phyloP scores from a whole-genome alignment of 768 basidiomycete species.

The Strobilomyces confusus region DNA sequence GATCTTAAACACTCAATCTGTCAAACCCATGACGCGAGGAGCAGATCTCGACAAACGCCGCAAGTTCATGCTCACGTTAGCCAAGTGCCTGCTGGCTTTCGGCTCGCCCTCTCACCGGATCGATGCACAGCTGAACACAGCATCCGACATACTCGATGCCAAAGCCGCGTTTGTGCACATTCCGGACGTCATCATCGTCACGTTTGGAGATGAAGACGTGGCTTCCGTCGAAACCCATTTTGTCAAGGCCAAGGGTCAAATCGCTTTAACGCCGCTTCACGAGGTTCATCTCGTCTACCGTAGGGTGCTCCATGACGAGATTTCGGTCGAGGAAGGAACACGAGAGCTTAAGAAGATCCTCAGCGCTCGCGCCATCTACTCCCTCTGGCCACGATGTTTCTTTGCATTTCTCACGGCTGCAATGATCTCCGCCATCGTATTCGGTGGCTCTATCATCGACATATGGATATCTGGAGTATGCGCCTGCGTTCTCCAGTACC shows the following conservation, averaged over 20 bases:
- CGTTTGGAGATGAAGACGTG: constrained; percentile 73
- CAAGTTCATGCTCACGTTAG: constrained; percentile 81
- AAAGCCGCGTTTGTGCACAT: constrained; percentile 83
- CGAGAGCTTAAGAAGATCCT: constrained; percentile 63
- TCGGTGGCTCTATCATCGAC: constrained; percentile 77
- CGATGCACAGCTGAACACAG: constrained; percentile 81
- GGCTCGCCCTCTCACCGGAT: constrained; percentile 94
- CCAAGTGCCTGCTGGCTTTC: constrained; percentile 84
- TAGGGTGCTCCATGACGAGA: constrained; percentile 79
- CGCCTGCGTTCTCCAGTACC: constrained; percentile 67
- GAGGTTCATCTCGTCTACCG: constrained; percentile 82
- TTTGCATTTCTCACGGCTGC: constrained; percentile 76
- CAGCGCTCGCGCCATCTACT: constrained; percentile 62
- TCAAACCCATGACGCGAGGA: neutral
- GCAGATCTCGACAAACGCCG: constrained; percentile 47
- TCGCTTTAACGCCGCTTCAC: constrained; percentile 80
- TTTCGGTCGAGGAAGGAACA: constrained; percentile 69
- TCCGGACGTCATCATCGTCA: constrained; percentile 73
- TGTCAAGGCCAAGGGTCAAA: constrained; percentile 73
- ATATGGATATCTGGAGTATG: constrained; percentile 77
- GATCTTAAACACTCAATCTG: neutral
- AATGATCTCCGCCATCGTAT: constrained; percentile 78
- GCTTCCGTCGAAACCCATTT: constrained; percentile 79
- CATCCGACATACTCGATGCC: constrained; percentile 73
- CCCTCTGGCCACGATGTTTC: constrained; percentile 59